Conservation (phyloP, 257 asterid genomes). For the Mitragyna speciosa region DNA sequence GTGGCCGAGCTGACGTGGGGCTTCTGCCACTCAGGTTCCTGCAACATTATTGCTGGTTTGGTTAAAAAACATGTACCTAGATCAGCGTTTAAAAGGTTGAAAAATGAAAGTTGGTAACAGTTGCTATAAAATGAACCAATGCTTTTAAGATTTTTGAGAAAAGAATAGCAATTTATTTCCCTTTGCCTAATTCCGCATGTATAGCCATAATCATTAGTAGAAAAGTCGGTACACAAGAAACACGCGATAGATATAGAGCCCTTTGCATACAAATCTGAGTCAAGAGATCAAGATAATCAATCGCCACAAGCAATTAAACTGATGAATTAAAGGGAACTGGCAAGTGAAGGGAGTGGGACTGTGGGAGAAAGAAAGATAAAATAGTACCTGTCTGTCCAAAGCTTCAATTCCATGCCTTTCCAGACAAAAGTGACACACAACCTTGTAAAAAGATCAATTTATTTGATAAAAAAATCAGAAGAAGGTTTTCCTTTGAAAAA, state of each 20-base stretch:
- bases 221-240: background rate
- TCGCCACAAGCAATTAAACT: background rate
- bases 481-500: background rate
- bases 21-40: no score
- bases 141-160: background rate
- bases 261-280: background rate
- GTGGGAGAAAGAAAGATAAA: constrained; percentile 5
- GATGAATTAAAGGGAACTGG: background rate
- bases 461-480: background rate
- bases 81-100: background rate
- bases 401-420: constrained; percentile 71
- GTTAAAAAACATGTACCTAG: background rate
- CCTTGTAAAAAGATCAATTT: constrained; percentile 48
- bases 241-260: background rate
- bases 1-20: no score
- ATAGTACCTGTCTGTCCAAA: constrained; percentile 72
- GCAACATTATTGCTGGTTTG: background rate
- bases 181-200: background rate
- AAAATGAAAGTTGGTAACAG: background rate
- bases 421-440: constrained; percentile 67
- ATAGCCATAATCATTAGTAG: background rate
- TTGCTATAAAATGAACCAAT: background rate
- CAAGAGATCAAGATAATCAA: background rate
- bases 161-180: background rate
- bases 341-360: background rate